Evolutionary conservation across 331 rosid species (phyloP).

Genomic region (Malus hybrid): DNA sequence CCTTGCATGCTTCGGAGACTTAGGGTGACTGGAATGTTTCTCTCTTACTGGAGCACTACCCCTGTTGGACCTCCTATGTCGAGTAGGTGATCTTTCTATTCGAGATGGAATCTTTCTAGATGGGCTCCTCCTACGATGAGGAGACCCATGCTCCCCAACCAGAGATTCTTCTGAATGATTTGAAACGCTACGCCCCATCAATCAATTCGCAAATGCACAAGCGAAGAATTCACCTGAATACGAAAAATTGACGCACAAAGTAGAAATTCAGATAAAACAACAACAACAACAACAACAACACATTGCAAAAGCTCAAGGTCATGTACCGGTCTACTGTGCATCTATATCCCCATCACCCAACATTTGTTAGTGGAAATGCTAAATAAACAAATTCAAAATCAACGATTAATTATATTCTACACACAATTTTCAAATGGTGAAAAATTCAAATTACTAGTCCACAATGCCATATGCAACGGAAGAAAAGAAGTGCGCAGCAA

Average conservation of each 20-base stretch:
- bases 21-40: slow-evolving; percentile 25
- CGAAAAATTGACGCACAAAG: neutral
- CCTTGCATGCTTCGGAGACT: slow-evolving; percentile 32
- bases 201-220: slow-evolving; percentile 5
- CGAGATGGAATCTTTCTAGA: slow-evolving; percentile 26
- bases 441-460: too few species aligned
- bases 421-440: neutral
- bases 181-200: slow-evolving; percentile 37
- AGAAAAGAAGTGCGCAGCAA: too few species aligned
- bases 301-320: neutral
- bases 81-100: slow-evolving; percentile 44
- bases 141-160: slow-evolving; percentile 24
- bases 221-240: neutral
- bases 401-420: neutral
- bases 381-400: neutral
- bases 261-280: neutral
- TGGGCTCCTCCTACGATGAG: slow-evolving; percentile 27
- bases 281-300: neutral
- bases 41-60: slow-evolving; percentile 35
- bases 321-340: neutral
- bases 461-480: neutral
- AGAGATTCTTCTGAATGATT: slow-evolving; percentile 37
- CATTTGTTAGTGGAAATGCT: neutral
- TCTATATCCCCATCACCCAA: neutral
- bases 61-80: slow-evolving; percentile 31